Evolutionary conservation across 1,284 basidiomycete genomes (phyloP), one percentile per base, ranked within the genome.

Genomic region (Puccinia hordei): DNA sequence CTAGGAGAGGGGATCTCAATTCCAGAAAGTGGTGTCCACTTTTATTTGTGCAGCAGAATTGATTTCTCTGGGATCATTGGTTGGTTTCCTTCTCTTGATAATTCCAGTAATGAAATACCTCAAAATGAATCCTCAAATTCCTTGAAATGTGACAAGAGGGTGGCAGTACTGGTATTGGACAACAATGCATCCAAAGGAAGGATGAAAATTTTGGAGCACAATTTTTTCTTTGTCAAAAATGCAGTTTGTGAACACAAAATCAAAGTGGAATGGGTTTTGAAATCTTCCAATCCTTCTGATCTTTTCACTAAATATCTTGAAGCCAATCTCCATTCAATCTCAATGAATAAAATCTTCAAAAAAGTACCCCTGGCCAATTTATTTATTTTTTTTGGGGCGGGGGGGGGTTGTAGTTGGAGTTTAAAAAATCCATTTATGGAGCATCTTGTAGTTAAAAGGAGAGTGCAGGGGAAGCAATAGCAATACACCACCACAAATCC

Each of bases 151-250:
- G 65, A 68, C 22, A 68, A 68, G 12, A 68, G 41, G 38, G 30
- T 13, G 13, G 65, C 65, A 41, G 41, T 68, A 10, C 12, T 68
- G 65, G 65, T 68, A 9, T n/a, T n/a, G 15, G 33, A 35, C 57
- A 19, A 61, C 57, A 68, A 68, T 17, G 65, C 17, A 4, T 68
- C 65, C 2, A 68, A 68, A 68, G n/a, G 27, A 41, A 4, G 38
- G 5, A 68, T 68, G 35, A 68, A 68, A 22, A 44, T 5, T 27
- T 10, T 68, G 13, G 38, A 68, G 24, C 30, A 12, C 22, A 68
- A 68, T 44, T 68, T 68, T n/a, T 68, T n/a, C n/a, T 41, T 68
- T 38, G 33, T 68, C 10, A 68, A 68, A 19, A 35, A 68, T 44
- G 33, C 41, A 13, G 35, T 68, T 17, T 35, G 41, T 41, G 41